Evolutionary conservation across 2,329 filamentous ascomycete species (phyloP).

Genomic region (Coleophoma cylindrospora): DNA sequence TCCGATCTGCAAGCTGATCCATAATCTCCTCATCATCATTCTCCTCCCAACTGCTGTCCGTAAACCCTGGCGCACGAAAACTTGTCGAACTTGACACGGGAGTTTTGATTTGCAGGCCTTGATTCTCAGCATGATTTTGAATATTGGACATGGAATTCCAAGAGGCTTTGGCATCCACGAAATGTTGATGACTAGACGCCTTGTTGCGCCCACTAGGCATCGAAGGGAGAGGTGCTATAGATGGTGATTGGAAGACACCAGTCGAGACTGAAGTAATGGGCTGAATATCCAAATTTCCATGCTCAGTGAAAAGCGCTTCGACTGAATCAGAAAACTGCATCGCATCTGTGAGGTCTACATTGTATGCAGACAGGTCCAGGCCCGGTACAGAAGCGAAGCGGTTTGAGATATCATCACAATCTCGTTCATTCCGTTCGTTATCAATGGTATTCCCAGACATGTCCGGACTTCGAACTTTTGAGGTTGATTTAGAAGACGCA

Average conservation of each 20-base stretch:
- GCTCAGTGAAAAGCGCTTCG: not conserved
- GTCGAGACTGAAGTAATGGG: not conserved
- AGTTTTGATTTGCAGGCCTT: not conserved
- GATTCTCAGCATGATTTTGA: not conserved
- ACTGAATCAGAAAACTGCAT: not conserved
- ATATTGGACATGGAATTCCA: not conserved
- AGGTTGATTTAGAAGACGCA: not conserved
- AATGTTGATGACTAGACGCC: no score
- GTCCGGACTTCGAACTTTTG: not conserved
- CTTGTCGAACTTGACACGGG: no score
- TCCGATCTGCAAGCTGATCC: conserved; percentile 3
- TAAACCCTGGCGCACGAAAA: not conserved
- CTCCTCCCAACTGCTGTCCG: not conserved
- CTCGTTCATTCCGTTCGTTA: no score
- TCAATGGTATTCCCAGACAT: not conserved
- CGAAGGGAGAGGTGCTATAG: not conserved
- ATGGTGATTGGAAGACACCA: not conserved
- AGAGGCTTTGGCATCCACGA: not conserved
- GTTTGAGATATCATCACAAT: not conserved
- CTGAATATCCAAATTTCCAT: not conserved
- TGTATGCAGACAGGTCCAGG: not conserved
- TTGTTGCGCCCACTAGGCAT: no score
- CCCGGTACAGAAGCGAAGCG: not conserved
- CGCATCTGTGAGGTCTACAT: not conserved
- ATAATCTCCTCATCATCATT: conserved; percentile 3